A percentile compares a stretch with the other conserved stretches of the same genome.
These are phyloP conservation scores for Cyclotella sp. DNA, from an alignment of 108 stramenopile genomes.

Conservation along the genomic window DNA sequence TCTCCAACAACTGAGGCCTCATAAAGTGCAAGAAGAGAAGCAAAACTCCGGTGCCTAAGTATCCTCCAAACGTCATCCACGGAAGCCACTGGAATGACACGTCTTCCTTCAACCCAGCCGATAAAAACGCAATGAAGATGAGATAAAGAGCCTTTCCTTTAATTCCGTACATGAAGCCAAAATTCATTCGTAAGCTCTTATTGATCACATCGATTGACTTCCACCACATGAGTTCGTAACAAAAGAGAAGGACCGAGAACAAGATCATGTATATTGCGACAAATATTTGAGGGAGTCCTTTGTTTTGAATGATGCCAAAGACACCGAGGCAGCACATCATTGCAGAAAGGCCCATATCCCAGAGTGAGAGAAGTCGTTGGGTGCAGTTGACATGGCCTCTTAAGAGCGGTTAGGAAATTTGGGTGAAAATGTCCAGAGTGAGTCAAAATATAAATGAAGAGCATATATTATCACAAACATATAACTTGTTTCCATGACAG, in stretches of 20 bases:
- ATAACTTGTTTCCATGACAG: too few relatives aligned
- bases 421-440: not conserved
- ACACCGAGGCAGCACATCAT: slow-evolving; percentile 84
- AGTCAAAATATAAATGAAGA: too few relatives aligned
- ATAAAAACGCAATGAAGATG: slow-evolving; percentile 90
- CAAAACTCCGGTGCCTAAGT: slow-evolving; percentile 62
- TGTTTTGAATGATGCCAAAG: slow-evolving; percentile 66
- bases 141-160: slow-evolving; percentile 81
- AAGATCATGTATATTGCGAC: slow-evolving; percentile 87
- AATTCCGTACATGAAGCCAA: slow-evolving; percentile 90
- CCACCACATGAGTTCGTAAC: slow-evolving; percentile 92
- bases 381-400: slow-evolving; percentile 53
- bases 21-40: slow-evolving; percentile 65
- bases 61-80: slow-evolving; percentile 65
- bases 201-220: slow-evolving; percentile 63
- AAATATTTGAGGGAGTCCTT: slow-evolving; percentile 70
- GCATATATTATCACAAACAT: too few relatives aligned
- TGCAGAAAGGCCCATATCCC: slow-evolving; percentile 73
- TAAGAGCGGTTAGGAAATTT: slow-evolving; percentile 5
- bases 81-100: slow-evolving; percentile 56
- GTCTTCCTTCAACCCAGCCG: slow-evolving; percentile 68
- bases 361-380: slow-evolving; percentile 60
- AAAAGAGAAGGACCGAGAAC: slow-evolving; percentile 74
- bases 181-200: slow-evolving; percentile 79
- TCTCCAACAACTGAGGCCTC: slow-evolving; percentile 60